A percentile compares a stretch with the other conserved stretches of the same genome.
Evolutionary conservation across 768 basidiomycete species (phyloP).

Genomic region (Pluteus cervinus): DNA sequence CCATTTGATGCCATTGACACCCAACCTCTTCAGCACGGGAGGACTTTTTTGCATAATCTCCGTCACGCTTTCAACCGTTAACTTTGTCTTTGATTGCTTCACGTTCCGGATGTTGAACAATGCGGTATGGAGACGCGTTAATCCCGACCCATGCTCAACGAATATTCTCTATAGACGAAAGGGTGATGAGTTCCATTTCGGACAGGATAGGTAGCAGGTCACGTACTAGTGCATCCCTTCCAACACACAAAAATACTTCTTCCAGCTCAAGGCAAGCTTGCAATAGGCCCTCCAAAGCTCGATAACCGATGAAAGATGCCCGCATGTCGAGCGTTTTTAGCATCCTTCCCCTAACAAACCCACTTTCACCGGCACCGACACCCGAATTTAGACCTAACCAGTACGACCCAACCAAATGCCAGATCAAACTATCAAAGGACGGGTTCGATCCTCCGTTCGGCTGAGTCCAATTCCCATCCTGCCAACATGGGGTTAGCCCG

Average conservation of each 20-base stretch:
- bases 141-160: slow-evolving; percentile 11
- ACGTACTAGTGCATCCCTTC: slow-evolving; percentile 27
- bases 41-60: slow-evolving; percentile 19
- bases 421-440: slow-evolving; percentile 29
- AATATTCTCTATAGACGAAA: slow-evolving; percentile 17
- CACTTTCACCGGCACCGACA: slow-evolving; percentile 23
- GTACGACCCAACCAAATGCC: no score
- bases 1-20: slow-evolving; percentile 25
- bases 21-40: slow-evolving; percentile 21
- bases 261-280: slow-evolving; percentile 27
- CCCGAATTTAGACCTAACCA: no score
- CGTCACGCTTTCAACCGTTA: slow-evolving; percentile 16
- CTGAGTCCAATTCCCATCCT: no score
- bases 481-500: no score
- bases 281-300: slow-evolving; percentile 22
- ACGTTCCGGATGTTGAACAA: slow-evolving; percentile 27
- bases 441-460: slow-evolving; percentile 10
- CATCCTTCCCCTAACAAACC: no score
- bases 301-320: slow-evolving; percentile 23
- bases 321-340: slow-evolving; percentile 27
- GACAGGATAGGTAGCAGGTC: slow-evolving; percentile 4
- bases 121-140: slow-evolving; percentile 24
- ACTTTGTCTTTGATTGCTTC: slow-evolving; percentile 14
- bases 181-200: not conserved
- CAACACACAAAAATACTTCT: slow-evolving; percentile 24